A percentile compares a stretch with the other conserved stretches of the same genome.
phyloP scores from a whole-genome alignment of 192 early-diverging fungal species.

The Phlyctochytrium planicorne region DNA sequence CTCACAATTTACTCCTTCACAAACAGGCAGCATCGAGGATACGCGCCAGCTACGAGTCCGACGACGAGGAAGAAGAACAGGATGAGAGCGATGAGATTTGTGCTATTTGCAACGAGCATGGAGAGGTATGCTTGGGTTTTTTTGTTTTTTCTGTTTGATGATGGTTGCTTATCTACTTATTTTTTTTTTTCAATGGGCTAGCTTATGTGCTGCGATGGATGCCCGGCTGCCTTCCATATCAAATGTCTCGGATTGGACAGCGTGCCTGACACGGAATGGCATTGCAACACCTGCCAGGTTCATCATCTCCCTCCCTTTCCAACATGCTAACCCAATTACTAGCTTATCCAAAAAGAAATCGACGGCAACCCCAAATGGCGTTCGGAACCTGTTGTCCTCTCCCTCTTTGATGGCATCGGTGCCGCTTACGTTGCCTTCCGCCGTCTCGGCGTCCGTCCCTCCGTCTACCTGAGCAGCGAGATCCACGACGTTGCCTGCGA shows the following conservation, averaged over 20 bases:
- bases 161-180: too few species aligned
- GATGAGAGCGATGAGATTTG: conserved; percentile 2
- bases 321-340: background rate
- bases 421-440: conserved; percentile 9
- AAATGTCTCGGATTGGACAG: background rate
- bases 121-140: background rate
- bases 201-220: conserved; percentile 7
- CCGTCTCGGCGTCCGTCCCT: conserved; percentile 2
- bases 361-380: conserved; percentile 2
- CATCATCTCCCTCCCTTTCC: background rate
- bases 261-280: background rate
- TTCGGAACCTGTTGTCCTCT: background rate
- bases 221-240: conserved; percentile 5
- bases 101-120: background rate
- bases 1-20: too few species aligned
- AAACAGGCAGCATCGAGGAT: background rate
- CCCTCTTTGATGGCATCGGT: conserved; percentile 8
- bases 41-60: background rate
- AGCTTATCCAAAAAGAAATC: background rate
- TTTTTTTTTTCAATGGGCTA: too few species aligned
- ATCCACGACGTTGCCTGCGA: conserved; percentile 1
- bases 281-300: background rate
- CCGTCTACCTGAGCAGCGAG: conserved; percentile 8
- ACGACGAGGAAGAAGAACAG: background rate
- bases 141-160: too few species aligned